These are phyloP conservation scores for Agrocybe pediades DNA, from an alignment of 768 basidiomycete species.

Conservation along the genomic window DNA sequence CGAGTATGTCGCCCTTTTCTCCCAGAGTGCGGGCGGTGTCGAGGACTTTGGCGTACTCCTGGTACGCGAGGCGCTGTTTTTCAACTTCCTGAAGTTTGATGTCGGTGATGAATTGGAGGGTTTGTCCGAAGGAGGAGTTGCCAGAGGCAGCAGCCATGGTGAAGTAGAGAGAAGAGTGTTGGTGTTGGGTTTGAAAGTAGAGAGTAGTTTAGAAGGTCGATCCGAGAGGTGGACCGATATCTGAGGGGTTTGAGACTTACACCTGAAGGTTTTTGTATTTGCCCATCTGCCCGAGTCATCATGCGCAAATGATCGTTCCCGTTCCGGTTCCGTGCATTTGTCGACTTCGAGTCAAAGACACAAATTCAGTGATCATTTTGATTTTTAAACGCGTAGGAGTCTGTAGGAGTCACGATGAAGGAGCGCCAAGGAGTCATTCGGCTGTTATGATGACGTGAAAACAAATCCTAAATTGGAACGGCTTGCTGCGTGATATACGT, in stretches of 20 bases:
- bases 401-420: too few species aligned
- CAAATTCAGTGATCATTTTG: too few species aligned
- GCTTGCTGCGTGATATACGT: too few species aligned
- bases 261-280: neutral
- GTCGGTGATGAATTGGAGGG: conserved; percentile 45
- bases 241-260: neutral
- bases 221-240: neutral
- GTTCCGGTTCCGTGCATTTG: neutral
- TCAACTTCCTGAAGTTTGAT: conserved; percentile 46
- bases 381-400: too few species aligned
- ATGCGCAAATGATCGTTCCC: too few species aligned
- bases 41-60: conserved; percentile 36
- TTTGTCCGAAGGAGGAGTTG: conserved; percentile 35
- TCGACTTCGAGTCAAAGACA: neutral
- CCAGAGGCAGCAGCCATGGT: conserved; percentile 1
- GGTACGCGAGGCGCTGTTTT: conserved; percentile 37
- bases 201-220: too few species aligned
- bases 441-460: too few species aligned
- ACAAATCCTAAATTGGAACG: too few species aligned
- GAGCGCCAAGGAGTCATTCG: too few species aligned
- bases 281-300: too few species aligned
- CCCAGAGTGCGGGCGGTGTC: conserved; percentile 23
- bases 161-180: neutral
- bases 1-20: conserved; percentile 23
- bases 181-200: too few species aligned